Conservation (phyloP, 2,329 filamentous ascomycete genomes). For the Botrytis medusae region DNA sequence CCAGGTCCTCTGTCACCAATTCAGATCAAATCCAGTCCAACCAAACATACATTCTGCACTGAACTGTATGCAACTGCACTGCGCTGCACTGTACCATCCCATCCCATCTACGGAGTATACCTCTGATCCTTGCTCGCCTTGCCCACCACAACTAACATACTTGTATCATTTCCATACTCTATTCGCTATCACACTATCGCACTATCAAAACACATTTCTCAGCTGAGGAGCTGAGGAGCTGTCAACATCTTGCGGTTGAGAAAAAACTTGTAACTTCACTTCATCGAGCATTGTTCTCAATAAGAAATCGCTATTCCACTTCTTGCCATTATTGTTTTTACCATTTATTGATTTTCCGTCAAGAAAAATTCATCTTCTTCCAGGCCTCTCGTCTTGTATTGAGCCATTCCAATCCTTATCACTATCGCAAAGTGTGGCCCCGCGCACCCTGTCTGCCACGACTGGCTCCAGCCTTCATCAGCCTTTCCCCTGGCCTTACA, state of each 20-base stretch:
- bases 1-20: neutral
- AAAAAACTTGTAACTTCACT: neutral
- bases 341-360: neutral
- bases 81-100: too few species aligned
- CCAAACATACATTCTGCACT: neutral
- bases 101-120: neutral
- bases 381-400: neutral
- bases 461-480: conserved; percentile 17
- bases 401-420: conserved; percentile 9
- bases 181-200: neutral
- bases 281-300: neutral
- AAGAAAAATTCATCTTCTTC: neutral
- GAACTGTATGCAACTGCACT: neutral
- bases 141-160: neutral
- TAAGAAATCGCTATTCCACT: neutral
- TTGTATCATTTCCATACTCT: neutral
- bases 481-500: conserved; percentile 15
- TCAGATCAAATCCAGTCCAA: neutral
- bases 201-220: neutral
- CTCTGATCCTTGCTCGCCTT: neutral
- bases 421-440: conserved; percentile 13
- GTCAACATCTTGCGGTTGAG: neutral
- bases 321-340: neutral
- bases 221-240: conserved; percentile 9
- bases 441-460: conserved; percentile 16